Base-by-base conservation (phyloP, 805 yeast genomes). In the Blastobotrys americana region DNA sequence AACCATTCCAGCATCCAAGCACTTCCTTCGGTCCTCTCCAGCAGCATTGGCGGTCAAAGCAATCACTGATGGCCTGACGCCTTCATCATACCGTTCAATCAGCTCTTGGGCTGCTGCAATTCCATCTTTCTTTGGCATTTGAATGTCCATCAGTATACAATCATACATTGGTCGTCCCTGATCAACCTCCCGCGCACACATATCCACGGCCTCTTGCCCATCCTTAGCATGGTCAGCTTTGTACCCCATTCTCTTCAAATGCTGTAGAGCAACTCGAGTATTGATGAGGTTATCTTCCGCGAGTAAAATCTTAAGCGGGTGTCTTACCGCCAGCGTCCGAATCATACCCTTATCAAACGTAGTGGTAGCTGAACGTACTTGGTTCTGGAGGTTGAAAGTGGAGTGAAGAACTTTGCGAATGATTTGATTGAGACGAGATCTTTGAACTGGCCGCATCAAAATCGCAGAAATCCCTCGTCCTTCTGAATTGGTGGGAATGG, bases 61-160 rank as follows among this genome's bases (percentile, higher is more conserved):
- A 9, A 73, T 67, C 4, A 73, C 61, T 15, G 62, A 54, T n/a
- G 76, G 74, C 39, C 65, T 50, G 5, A 49, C 47, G 3, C 55
- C 53, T 15, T 52, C 48, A 6, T 55, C 59, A 43, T 70, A 72
- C 20, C 55, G 43, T 38, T 59, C 56, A 36, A 53, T 55, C 33
- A 73, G 54, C 44, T 71, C 74, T 6, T 57, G 57, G 0, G 76
- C 67, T 1, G 77, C 70, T 3, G 70, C 67, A 27, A 74, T 71
- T 1, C 80, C 80, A 53, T 76, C 80, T 56, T 68, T 71, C 27
- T 69, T 59, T 10, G 78, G 78, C 77, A 74, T 73, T 47, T 73
- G 78, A 17, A 75, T 70, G 52, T 76, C 80, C 80, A 76, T 75
- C 40, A 76, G 61, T 9, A 75, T 68, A 39, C 73, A 65, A 50